phyloP scores from a whole-genome alignment of 192 early-diverging fungal genomes.

The Backusella westeae region DNA sequence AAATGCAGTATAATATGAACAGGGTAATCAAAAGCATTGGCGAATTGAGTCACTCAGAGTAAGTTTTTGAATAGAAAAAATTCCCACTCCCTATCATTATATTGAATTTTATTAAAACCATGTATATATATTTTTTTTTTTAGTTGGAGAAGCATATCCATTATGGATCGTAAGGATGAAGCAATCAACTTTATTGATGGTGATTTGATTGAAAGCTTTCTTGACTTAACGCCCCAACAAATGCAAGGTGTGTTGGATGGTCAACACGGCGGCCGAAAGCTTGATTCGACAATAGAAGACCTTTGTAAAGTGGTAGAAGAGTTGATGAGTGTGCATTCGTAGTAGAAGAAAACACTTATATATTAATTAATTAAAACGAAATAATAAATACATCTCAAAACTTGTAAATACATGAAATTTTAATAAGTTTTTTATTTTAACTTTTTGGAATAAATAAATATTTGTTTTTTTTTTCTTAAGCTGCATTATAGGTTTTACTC shows the following conservation, averaged over 20 bases:
- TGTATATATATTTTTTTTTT: not conserved
- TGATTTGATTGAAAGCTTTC: constrained; percentile 87
- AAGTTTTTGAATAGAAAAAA: constrained; percentile 1
- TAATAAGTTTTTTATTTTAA: not conserved
- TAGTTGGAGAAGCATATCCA: constrained; percentile 64
- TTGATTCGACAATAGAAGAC: constrained; percentile 59
- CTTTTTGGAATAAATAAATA: not conserved
- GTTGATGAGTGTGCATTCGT: constrained; percentile 26
- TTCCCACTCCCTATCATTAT: too few species aligned
- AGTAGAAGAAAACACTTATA: not conserved
- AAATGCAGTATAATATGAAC: constrained; percentile 70
- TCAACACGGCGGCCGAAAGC: constrained; percentile 41
- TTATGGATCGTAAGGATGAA: constrained; percentile 47
- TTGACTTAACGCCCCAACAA: constrained; percentile 59
- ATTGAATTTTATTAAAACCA: too few species aligned
- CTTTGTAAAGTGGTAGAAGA: constrained; percentile 40
- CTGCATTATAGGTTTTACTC: not conserved
- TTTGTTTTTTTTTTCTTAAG: not conserved
- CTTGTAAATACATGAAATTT: not conserved
- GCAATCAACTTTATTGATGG: constrained; percentile 83
- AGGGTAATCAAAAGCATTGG: constrained; percentile 62
- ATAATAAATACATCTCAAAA: not conserved
- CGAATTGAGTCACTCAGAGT: constrained; percentile 56
- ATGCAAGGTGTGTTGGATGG: constrained; percentile 37
- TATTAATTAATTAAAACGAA: not conserved